Evolutionary conservation across 257 asterid species (phyloP).

Genomic region (Nemophila menziesii): DNA sequence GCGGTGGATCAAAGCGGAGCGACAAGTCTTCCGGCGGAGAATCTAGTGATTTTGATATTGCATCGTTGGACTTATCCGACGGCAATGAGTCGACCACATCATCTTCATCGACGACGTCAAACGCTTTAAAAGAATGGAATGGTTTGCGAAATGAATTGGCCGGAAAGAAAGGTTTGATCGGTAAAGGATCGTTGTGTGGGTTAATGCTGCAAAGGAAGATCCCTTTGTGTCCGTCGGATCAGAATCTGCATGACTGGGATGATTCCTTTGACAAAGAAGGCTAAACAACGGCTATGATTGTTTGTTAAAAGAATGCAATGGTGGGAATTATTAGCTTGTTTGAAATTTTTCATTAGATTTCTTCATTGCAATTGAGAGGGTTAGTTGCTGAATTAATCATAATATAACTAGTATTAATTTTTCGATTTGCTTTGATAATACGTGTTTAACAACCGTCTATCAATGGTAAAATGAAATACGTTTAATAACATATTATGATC

Average conservation of each 20-base stretch:
- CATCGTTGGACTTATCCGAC: constrained; percentile 33
- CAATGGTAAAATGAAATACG: no score
- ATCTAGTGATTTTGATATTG: constrained; percentile 40
- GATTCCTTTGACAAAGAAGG: constrained; percentile 27
- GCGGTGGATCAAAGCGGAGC: constrained; percentile 54
- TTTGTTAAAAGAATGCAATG: no score
- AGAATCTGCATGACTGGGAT: constrained; percentile 38
- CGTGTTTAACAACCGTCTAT: no score
- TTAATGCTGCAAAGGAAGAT: constrained; percentile 47
- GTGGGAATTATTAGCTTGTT: no score
- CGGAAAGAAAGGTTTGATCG: constrained; percentile 37
- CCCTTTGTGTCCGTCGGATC: constrained; percentile 49
- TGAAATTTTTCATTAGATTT: no score
- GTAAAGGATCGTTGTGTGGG: constrained; percentile 62
- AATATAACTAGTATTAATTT: no score
- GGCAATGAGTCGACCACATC: constrained; percentile 58
- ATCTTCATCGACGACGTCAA: constrained; percentile 46
- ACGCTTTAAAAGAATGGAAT: constrained; percentile 62
- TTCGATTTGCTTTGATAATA: no score
- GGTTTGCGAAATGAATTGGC: constrained; percentile 30
- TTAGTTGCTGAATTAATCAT: no score
- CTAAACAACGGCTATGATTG: constrained; percentile 15
- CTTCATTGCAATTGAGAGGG: no score
- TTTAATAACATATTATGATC: no score
- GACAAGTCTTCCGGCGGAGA: constrained; percentile 49